Conservation (phyloP, 192 early-diverging fungal genomes). For the Backusella sp. region DNA sequence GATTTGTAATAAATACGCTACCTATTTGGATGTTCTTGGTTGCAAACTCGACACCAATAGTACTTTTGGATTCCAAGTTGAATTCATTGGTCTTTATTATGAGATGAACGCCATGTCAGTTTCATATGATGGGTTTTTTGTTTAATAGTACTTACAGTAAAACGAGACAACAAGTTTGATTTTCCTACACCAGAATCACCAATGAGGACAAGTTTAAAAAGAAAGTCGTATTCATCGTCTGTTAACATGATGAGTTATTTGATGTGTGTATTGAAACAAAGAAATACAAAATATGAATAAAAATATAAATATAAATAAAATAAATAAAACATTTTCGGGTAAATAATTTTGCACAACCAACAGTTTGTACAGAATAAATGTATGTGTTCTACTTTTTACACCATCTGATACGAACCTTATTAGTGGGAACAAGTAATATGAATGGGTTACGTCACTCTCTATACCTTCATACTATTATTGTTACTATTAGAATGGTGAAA, state of each 20-base stretch:
- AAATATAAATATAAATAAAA: background rate
- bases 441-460: no score
- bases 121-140: background rate
- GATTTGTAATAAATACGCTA: constrained; percentile 3
- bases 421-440: no score
- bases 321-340: constrained; percentile 3
- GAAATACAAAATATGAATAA: background rate
- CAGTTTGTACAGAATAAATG: background rate
- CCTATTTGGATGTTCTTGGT: constrained; percentile 46
- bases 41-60: constrained; percentile 50
- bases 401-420: no score
- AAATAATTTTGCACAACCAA: background rate
- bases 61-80: constrained; percentile 50
- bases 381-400: background rate
- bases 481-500: background rate
- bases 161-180: constrained; percentile 48
- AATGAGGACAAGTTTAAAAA: constrained; percentile 70
- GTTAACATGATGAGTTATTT: constrained; percentile 34
- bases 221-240: constrained; percentile 55
- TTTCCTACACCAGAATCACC: constrained; percentile 60
- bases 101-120: background rate
- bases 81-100: constrained; percentile 42
- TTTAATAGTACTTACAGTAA: constrained; percentile 30
- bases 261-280: background rate
- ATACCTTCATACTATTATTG: no score